Conservation (phyloP, 2,329 filamentous ascomycete species). For the Aspergillus sp. region DNA sequence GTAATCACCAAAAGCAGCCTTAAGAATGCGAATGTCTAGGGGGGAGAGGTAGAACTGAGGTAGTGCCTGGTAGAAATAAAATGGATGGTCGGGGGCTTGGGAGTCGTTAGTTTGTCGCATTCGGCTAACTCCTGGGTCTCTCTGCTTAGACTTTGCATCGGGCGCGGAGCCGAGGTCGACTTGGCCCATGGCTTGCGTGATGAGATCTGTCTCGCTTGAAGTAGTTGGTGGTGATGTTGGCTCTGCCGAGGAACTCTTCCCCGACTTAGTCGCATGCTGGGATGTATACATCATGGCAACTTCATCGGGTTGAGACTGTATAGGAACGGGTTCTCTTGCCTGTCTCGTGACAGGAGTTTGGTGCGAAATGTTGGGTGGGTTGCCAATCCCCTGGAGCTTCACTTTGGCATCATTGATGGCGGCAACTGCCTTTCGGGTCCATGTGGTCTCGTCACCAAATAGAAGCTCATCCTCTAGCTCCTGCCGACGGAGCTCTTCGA, state of each 20-base stretch:
- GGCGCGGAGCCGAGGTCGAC: slow-evolving; percentile 19
- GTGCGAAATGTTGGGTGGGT: slow-evolving; percentile 56
- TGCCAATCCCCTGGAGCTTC: slow-evolving; percentile 66
- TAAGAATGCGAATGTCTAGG: slow-evolving; percentile 87
- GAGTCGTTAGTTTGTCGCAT: slow-evolving; percentile 35
- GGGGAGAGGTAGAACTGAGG: slow-evolving; percentile 88
- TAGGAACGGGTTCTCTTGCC: slow-evolving; percentile 50
- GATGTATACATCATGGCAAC: slow-evolving; percentile 53
- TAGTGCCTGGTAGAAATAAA: slow-evolving; percentile 85
- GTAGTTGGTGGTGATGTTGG: slow-evolving; percentile 16
- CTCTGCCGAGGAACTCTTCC: slow-evolving; percentile 37
- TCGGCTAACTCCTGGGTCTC: slow-evolving; percentile 13
- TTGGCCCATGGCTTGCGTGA: slow-evolving; percentile 26
- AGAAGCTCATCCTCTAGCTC: slow-evolving; percentile 87
- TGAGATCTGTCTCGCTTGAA: slow-evolving; percentile 20
- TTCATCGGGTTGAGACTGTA: slow-evolving; percentile 46
- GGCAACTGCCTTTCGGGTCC: slow-evolving; percentile 80
- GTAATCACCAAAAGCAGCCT: slow-evolving; percentile 83
- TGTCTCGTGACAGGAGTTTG: slow-evolving; percentile 52
- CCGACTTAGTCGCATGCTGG: slow-evolving; percentile 49
- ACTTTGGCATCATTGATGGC: slow-evolving; percentile 74
- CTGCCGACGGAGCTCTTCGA: slow-evolving; percentile 70
- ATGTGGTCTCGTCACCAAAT: slow-evolving; percentile 90
- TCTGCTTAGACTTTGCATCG: slow-evolving; percentile 25
- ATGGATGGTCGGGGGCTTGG: slow-evolving; percentile 55